Conservation (phyloP, 2,329 filamentous ascomycete genomes). For the Colletotrichum zoysiae region DNA sequence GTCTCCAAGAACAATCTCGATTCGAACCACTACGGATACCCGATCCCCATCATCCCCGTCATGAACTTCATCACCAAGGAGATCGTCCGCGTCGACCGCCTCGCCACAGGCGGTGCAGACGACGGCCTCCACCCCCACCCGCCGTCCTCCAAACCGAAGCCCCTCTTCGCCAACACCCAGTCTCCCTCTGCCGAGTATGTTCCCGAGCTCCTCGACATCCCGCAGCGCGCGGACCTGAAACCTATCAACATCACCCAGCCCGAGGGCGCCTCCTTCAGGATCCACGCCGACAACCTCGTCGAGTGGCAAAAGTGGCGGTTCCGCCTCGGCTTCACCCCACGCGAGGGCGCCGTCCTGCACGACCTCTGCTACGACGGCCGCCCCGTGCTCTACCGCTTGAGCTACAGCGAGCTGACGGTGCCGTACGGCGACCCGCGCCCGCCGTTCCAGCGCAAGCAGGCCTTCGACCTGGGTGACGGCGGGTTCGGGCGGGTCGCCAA, state of each 20-base stretch:
- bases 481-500: slow-evolving; percentile 77
- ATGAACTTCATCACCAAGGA: slow-evolving; percentile 69
- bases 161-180: slow-evolving; percentile 58
- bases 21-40: slow-evolving; percentile 73
- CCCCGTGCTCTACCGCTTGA: slow-evolving; percentile 75
- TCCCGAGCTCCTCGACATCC: slow-evolving; percentile 62
- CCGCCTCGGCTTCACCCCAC: slow-evolving; percentile 75
- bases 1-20: slow-evolving; percentile 60
- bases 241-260: slow-evolving; percentile 80
- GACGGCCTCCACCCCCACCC: slow-evolving; percentile 58
- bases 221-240: slow-evolving; percentile 68
- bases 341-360: slow-evolving; percentile 78
- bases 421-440: slow-evolving; percentile 75
- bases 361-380: slow-evolving; percentile 76
- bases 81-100: slow-evolving; percentile 68
- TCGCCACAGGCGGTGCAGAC: slow-evolving; percentile 61
- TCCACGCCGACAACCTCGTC: slow-evolving; percentile 62
- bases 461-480: slow-evolving; percentile 79
- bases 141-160: slow-evolving; percentile 55
- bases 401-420: slow-evolving; percentile 77
- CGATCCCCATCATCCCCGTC: slow-evolving; percentile 69
- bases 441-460: slow-evolving; percentile 77
- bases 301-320: slow-evolving; percentile 79
- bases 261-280: slow-evolving; percentile 75
- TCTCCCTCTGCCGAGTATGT: slow-evolving; percentile 60